Conservation (phyloP, 2,329 filamentous ascomycete species). For the Exophiala dermatitidis region DNA sequence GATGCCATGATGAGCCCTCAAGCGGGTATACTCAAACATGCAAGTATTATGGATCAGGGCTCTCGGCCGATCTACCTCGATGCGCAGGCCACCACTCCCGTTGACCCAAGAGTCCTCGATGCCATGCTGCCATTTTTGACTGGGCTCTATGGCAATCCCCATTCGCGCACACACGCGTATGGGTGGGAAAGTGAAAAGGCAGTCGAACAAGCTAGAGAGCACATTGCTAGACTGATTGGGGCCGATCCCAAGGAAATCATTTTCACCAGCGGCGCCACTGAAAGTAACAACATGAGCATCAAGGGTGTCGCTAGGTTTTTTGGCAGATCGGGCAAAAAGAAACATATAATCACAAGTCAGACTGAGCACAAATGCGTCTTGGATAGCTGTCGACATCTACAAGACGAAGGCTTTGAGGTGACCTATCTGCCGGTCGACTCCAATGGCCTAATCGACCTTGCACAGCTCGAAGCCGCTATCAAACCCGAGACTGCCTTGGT, state of each 20-base stretch:
- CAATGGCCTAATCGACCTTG: slow-evolving; percentile 78
- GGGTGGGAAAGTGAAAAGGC: slow-evolving; percentile 97
- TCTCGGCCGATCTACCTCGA: slow-evolving; percentile 93
- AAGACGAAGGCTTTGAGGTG: slow-evolving; percentile 92
- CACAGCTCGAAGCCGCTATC: slow-evolving; percentile 79
- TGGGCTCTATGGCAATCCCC: slow-evolving; percentile 90
- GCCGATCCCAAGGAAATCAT: slow-evolving; percentile 97
- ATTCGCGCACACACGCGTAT: slow-evolving; percentile 94
- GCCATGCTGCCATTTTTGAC: slow-evolving; percentile 94
- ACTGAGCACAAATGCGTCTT: slow-evolving; percentile 99
- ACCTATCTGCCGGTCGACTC: slow-evolving; percentile 90
- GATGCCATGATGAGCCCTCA: slow-evolving; percentile 74
- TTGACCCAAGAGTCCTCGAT: slow-evolving; percentile 89
- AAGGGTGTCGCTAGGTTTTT: slow-evolving; percentile 97
- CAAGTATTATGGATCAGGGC: slow-evolving; percentile 86
- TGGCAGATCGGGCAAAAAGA: slow-evolving; percentile 88
- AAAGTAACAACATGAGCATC: slow-evolving; percentile 99
- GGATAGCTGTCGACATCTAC: slow-evolving; percentile 91
- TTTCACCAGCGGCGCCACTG: slow-evolving; percentile 94
- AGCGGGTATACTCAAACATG: slow-evolving; percentile 78
- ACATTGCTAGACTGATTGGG: slow-evolving; percentile 81
- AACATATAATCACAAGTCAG: slow-evolving; percentile 93
- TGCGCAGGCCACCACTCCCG: slow-evolving; percentile 94
- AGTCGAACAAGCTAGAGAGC: slow-evolving; percentile 74
- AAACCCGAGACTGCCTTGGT: slow-evolving; percentile 84